Evolutionary conservation across 768 basidiomycete genomes (phyloP).

Genomic region (Termitomyces sp.): DNA sequence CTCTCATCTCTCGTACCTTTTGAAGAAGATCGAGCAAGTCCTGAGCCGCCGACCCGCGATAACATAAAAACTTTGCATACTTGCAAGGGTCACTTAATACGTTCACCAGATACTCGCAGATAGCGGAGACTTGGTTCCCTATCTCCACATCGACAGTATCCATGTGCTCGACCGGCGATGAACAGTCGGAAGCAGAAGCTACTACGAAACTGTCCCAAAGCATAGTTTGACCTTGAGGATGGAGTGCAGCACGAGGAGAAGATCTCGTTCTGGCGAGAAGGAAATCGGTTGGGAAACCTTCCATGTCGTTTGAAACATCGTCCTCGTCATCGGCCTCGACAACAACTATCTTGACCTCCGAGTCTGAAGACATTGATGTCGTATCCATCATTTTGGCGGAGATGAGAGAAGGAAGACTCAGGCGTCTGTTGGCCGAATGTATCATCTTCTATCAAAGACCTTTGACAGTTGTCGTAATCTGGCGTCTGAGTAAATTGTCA

Average conservation of each 20-base stretch:
- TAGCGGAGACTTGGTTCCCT: conserved; percentile 3
- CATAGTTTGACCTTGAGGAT: neutral
- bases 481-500: neutral
- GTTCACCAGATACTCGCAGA: conserved; percentile 9
- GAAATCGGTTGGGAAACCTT: neutral
- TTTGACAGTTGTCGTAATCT: neutral
- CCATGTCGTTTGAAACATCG: neutral
- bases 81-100: conserved; percentile 13
- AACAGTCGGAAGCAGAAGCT: neutral
- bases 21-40: conserved; percentile 20
- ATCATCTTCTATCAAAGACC: neutral
- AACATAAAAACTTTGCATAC: conserved; percentile 14
- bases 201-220: conserved; percentile 6
- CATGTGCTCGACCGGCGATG: neutral
- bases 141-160: neutral
- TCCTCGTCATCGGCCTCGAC: neutral
- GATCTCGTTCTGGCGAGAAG: conserved; percentile 1
- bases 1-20: conserved; percentile 13
- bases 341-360: neutral
- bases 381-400: neutral
- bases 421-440: neutral
- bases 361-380: neutral
- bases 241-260: neutral
- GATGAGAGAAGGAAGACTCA: neutral
- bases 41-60: conserved; percentile 13